Evolutionary conservation across 1,284 basidiomycete species (phyloP), one percentile per base, ranked within the genome.

Genomic region (Ceratobasidium sp.): DNA sequence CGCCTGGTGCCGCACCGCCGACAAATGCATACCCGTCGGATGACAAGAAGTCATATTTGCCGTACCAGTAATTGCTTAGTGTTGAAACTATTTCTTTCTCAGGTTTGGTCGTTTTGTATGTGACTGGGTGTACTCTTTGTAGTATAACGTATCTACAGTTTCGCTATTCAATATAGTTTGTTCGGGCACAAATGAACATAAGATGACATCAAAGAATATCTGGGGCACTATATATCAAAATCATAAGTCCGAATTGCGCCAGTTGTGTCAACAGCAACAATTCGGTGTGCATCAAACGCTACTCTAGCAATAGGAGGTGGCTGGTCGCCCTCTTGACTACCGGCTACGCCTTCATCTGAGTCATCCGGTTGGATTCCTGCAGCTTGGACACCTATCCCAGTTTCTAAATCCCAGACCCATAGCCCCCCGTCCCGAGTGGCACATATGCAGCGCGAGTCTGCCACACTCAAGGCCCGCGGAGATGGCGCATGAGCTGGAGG

Each of bases 381-480:
- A 8, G 55, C 73, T n/a, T 30, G 64, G 14, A 73, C 73, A 23
- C 65, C 73, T 4, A 53, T 61, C 14, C 86, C 90, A 53, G 82
- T 84, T 78, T 93, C 92, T 18, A 93, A 82, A 80, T 93, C 91
- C 92, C 92, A 93, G 1, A 91, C 89, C 90, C 91, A 92, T 48
- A 93, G 84, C 76, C 86, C 86, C 32, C 91, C 90, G 77, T 91
- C 87, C 45, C 81, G 80, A 10, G 89, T 87, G 26, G 92, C 80
- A 76, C 89, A 89, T 18, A 93, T 88, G 75, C 92, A 93, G 1
- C 92, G 87, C 21, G 92, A 92, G 78, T 93, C 92, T 30, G 92
- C 87, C 39, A 93, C 82, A 14, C 89, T 84, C 16, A 92, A 84
- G 5, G 89, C 84, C 2, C 43, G 46, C 32, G 53, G 85, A 84